Base-by-base conservation (phyloP, 73 alveolate species). In the Paramecium pentaurelia region DNA sequence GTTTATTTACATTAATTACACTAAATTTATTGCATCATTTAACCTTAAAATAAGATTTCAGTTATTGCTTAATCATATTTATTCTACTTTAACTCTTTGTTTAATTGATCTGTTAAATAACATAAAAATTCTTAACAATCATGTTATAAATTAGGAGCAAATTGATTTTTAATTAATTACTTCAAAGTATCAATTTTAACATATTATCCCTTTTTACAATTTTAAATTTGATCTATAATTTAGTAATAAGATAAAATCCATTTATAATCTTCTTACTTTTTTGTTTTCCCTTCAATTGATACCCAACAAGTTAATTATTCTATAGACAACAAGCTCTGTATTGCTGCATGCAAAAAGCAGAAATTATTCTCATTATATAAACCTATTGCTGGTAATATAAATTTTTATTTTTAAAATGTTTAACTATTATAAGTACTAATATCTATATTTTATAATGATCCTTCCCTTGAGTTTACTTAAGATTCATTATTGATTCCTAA, bases 291-390 rank as follows among this genome's bases (percentile, higher is more conserved):
- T 45, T 80, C 91, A 10, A 18, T 49, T 0, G 58, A 10, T 1
- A 80, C 28, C 91, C 91, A 80, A n/a, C 91, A 80, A 80, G 49
- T 80, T 34, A 80, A 38, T 12, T 80, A 49, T 47, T 80, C 91
- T 20, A 80, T 44, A 25, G 91, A 45, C 8, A 80, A 27, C 16
- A 80, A 36, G 16, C 91, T 80, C 49, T 80, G 16, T 10, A 80
- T 1, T 10, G 91, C 91, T 40, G 91, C 91, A 80, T 80, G 91
- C 40, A 80, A 6, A 45, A 80, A 80, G 8, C 91, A 80, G 27
- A 20, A 80, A 25, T 80, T 80, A 16, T 73, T 36, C 11, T 80
- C 91, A 47, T 80, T 80, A 80, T 80, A 80, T n/a, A 80, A 47
- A 80, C 91, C 91, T 18, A 80, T 44, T 40, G 91, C 64, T 12